Percentiles rank a stretch among this genome's conserved stretches.
These are phyloP conservation scores for Podila minutissima DNA, from an alignment of 192 early-diverging fungal genomes.

Conservation along the genomic window DNA sequence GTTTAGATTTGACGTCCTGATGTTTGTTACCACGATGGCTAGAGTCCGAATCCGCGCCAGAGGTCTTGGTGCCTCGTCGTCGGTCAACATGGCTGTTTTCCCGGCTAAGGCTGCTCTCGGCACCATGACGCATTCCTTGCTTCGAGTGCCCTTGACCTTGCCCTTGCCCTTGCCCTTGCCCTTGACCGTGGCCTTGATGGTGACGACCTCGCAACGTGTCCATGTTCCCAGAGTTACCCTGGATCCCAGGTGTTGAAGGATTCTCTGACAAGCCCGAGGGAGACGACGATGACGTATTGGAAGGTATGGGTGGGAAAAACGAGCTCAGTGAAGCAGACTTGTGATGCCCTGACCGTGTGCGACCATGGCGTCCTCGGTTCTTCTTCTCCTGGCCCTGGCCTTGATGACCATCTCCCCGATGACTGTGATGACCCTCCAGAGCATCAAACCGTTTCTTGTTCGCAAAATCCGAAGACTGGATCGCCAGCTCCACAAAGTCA, in stretches of 20 bases:
- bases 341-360: constrained; percentile 25
- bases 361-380: constrained; percentile 21
- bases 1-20: too few relatives aligned
- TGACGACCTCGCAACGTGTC: too few relatives aligned
- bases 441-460: background rate
- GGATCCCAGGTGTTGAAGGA: constrained; percentile 1
- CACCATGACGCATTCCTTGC: background rate
- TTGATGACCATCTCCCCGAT: background rate
- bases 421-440: background rate
- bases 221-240: background rate
- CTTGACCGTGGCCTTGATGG: constrained; percentile 70
- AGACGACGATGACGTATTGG: background rate
- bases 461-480: constrained; percentile 3
- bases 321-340: constrained; percentile 35
- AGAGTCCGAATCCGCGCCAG: too few relatives aligned
- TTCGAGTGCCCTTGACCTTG: constrained; percentile 65
- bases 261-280: background rate
- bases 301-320: constrained; percentile 25
- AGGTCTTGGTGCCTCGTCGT: constrained; percentile 43
- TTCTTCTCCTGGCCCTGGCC: background rate
- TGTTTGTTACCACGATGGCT: too few relatives aligned
- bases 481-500: constrained; percentile 15
- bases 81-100: background rate
- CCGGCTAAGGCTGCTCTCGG: too few relatives aligned
- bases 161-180: constrained; percentile 75